Evolutionary conservation across 306 rosid species (phyloP), one percentile per base, ranked within the genome.

Genomic region (Abrus precatorius): DNA sequence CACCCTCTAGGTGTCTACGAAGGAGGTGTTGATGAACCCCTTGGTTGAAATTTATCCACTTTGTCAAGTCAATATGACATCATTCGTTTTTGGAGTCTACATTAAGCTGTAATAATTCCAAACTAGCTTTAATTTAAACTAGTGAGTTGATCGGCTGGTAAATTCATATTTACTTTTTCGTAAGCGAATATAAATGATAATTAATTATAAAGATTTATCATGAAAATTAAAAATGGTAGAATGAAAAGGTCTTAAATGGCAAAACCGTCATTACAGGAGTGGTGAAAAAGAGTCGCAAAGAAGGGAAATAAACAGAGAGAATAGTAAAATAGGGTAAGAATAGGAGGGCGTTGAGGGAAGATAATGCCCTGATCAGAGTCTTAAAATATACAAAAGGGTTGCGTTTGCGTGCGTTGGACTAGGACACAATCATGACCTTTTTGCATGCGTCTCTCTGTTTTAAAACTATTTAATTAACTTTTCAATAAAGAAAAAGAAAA

Each of bases 381-480:
- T 86, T 85, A 86, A 80, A 88, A 89, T 84, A 82, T 83, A 88
- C 88, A 80, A 79, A 89, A 89, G 90, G 88, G 5, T 80, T 82
- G 71, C 82, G 74, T 55, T 83, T 85, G 89, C 85, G 89, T 81
- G 85, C 72, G 67, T 65, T 44, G 56, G 86, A 86, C 92, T 45
- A 86, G 87, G 87, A 92, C 97, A 91, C 87, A 91, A 94, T 94
- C 89, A 94, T 92, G 69, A 91, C 83, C 81, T 85, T 84, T 82
- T 86, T 83, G 98, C 98, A 94, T 94, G 98, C 98, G 98, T 77
- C 89, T 84, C 92, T 74, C 85, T 83, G 70, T 83, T 87, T 85
- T 82, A 75, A 73, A 82, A 54, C 75, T 13, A 14, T 41, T 65
- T 40, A 38, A 40, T 40, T 34, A 6, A 64, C 7, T 29, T 79